Conservation (phyloP, 176 grass and related monocot species). For the Raddia distichophylla region DNA sequence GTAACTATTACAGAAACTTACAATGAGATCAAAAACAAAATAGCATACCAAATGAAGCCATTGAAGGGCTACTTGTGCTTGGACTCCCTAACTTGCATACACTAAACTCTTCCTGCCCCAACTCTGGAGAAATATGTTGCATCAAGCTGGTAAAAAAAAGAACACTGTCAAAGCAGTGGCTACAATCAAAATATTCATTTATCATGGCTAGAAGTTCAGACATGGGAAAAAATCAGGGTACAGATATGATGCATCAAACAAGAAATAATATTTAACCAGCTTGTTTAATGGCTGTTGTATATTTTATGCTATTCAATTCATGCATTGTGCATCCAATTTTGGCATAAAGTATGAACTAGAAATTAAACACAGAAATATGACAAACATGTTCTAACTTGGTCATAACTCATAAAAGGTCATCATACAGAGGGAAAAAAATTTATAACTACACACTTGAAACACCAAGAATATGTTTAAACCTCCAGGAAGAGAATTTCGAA, state of each 20-base stretch:
- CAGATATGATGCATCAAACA: neutral
- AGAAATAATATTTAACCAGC: neutral
- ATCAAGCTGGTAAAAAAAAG: slow-evolving; percentile 57
- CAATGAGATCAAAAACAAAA: slow-evolving; percentile 18
- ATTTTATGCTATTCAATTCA: slow-evolving; percentile 1
- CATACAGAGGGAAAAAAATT: neutral
- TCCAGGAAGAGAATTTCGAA: slow-evolving; percentile 1
- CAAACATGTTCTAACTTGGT: slow-evolving; percentile 5
- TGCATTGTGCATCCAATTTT: too few species aligned
- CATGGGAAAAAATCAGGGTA: neutral
- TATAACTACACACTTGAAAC: slow-evolving; percentile 10
- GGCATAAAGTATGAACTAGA: slow-evolving; percentile 9
- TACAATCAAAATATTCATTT: slow-evolving; percentile 2
- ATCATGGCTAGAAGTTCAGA: neutral
- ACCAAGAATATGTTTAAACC: neutral
- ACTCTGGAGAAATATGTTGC: slow-evolving; percentile 59
- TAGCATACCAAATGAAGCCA: slow-evolving; percentile 61
- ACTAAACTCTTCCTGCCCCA: slow-evolving; percentile 67
- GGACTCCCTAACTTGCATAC: slow-evolving; percentile 60
- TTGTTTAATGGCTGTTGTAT: neutral
- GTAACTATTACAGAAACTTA: slow-evolving; percentile 27
- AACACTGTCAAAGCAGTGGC: slow-evolving; percentile 9
- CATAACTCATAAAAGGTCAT: neutral
- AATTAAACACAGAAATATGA: neutral
- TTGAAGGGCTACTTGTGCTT: slow-evolving; percentile 63